Conservation (phyloP, 2,329 filamentous ascomycete genomes). For the Stagonosporopsis cucurbitacearum region DNA sequence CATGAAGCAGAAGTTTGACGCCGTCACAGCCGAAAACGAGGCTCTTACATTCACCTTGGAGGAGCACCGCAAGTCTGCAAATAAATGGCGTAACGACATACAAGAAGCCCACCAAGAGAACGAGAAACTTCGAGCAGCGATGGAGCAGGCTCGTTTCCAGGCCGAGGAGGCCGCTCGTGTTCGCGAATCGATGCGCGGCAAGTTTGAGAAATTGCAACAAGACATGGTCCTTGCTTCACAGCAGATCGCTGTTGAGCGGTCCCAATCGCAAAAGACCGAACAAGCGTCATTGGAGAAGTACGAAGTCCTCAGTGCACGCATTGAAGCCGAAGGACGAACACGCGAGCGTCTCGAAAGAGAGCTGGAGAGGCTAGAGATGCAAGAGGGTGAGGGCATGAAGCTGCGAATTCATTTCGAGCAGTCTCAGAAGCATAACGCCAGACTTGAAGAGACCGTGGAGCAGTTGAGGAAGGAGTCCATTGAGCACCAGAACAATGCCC, state of each 20-base stretch:
- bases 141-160: slow-evolving; percentile 76
- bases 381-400: slow-evolving; percentile 79
- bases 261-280: slow-evolving; percentile 73
- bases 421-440: slow-evolving; percentile 64
- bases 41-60: slow-evolving; percentile 66
- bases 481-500: slow-evolving; percentile 71
- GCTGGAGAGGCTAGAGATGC: slow-evolving; percentile 52
- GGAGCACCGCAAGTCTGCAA: slow-evolving; percentile 67
- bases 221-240: slow-evolving; percentile 82
- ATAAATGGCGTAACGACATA: slow-evolving; percentile 65
- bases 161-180: slow-evolving; percentile 85
- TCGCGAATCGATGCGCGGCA: slow-evolving; percentile 81
- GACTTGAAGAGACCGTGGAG: slow-evolving; percentile 66
- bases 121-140: slow-evolving; percentile 74
- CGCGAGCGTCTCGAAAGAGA: slow-evolving; percentile 55
- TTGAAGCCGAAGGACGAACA: slow-evolving; percentile 54
- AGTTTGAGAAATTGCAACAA: slow-evolving; percentile 83
- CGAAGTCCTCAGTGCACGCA: slow-evolving; percentile 61
- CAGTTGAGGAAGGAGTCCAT: slow-evolving; percentile 69
- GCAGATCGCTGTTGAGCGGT: slow-evolving; percentile 83
- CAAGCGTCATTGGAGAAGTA: slow-evolving; percentile 62
- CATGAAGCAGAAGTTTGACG: slow-evolving; percentile 59
- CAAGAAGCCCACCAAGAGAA: slow-evolving; percentile 59
- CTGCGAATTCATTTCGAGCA: slow-evolving; percentile 76
- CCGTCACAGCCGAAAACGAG: slow-evolving; percentile 65